phyloP scores from a whole-genome alignment of 169 alveolate species.

The Cryptosporidium sp. region DNA sequence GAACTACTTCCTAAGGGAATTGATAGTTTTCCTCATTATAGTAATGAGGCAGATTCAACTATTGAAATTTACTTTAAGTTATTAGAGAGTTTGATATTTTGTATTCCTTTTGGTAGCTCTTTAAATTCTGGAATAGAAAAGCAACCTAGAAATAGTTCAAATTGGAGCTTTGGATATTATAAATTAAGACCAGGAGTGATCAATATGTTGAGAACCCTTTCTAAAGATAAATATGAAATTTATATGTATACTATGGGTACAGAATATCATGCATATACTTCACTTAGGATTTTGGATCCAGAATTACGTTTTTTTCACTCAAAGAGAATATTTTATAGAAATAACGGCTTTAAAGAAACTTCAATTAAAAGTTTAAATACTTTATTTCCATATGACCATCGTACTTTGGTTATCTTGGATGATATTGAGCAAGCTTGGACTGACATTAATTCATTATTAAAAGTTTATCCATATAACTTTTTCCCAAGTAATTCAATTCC shows the following conservation, averaged over 20 bases:
- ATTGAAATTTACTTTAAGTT: slow-evolving; percentile 14
- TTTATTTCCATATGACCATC: slow-evolving; percentile 66
- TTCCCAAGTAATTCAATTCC: slow-evolving; percentile 38
- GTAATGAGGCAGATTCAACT: background rate
- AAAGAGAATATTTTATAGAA: slow-evolving; percentile 67
- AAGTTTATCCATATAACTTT: slow-evolving; percentile 63
- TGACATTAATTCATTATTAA: slow-evolving; percentile 45
- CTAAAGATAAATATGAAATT: slow-evolving; percentile 79
- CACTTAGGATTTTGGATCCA: slow-evolving; percentile 85
- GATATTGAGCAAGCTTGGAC: slow-evolving; percentile 75
- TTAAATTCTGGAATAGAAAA: background rate
- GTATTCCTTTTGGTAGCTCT: slow-evolving; percentile 34
- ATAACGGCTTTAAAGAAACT: slow-evolving; percentile 41
- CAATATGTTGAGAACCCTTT: slow-evolving; percentile 78
- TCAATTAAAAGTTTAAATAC: slow-evolving; percentile 43
- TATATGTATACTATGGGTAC: slow-evolving; percentile 88
- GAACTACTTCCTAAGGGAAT: slow-evolving; percentile 47
- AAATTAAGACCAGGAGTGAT: slow-evolving; percentile 88
- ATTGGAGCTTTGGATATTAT: slow-evolving; percentile 75
- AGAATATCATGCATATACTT: slow-evolving; percentile 83
- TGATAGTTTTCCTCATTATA: slow-evolving; percentile 30
- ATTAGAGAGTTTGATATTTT: slow-evolving; percentile 49
- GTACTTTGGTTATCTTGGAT: slow-evolving; percentile 49
- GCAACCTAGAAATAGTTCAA: background rate
- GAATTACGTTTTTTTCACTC: slow-evolving; percentile 64